Percentiles rank a stretch among this genome's conserved stretches.
phyloP scores from a whole-genome alignment of 2,329 filamentous ascomycete species.

The Magnaporthiopsis rhizophila region DNA sequence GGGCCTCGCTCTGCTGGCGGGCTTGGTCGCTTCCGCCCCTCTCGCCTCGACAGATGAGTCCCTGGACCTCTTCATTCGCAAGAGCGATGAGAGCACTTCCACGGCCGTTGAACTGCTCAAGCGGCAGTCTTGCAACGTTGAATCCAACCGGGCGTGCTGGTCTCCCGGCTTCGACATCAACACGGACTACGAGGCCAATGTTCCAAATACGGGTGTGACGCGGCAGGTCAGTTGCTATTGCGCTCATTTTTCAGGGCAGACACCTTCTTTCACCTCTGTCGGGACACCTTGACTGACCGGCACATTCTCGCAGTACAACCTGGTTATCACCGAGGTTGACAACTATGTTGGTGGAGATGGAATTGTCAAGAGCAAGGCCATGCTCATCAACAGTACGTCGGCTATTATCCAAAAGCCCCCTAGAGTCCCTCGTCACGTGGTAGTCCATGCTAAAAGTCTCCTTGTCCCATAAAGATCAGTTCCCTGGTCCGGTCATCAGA shows the following conservation, averaged over 20 bases:
- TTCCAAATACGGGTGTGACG: slow-evolving; percentile 13
- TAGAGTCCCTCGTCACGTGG: too few relatives aligned
- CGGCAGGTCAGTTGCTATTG: neutral
- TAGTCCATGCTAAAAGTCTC: neutral
- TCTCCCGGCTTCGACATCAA: slow-evolving; percentile 14
- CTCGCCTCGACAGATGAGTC: slow-evolving; percentile 1
- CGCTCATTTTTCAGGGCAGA: neutral
- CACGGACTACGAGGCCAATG: slow-evolving; percentile 16
- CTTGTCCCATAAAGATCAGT: slow-evolving; percentile 7
- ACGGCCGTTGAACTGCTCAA: slow-evolving; percentile 3
- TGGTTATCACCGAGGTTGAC: slow-evolving; percentile 13
- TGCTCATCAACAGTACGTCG: slow-evolving; percentile 15
- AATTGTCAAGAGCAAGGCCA: slow-evolving; percentile 13
- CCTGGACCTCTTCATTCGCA: neutral
- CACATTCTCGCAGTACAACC: slow-evolving; percentile 10
- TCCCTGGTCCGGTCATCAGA: slow-evolving; percentile 11
- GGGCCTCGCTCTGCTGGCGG: slow-evolving; percentile 2
- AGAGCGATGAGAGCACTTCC: neutral
- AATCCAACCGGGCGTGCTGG: slow-evolving; percentile 15
- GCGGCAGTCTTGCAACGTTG: slow-evolving; percentile 13
- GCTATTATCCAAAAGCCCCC: neutral
- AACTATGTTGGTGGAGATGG: slow-evolving; percentile 15
- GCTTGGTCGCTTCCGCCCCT: slow-evolving; percentile 1
- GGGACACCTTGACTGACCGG: neutral
- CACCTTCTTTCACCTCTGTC: neutral